phyloP scores from a whole-genome alignment of 805 yeast species.

The Ogataea neopini region DNA sequence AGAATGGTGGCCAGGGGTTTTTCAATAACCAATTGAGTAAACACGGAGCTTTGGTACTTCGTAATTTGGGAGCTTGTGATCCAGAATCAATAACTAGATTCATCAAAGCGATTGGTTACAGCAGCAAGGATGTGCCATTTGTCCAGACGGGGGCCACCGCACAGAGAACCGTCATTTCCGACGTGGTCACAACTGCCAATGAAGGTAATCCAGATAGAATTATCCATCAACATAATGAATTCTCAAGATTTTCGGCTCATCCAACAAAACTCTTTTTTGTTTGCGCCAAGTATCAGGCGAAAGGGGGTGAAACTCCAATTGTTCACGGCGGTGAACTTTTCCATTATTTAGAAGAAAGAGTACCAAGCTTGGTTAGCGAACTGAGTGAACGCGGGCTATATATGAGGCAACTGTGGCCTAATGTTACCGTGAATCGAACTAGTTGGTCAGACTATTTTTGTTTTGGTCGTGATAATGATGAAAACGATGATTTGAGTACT shows the following conservation, averaged over 20 bases:
- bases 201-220: conserved; percentile 31
- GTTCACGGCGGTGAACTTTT: conserved; percentile 37
- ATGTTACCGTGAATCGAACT: conserved; percentile 18
- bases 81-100: conserved; percentile 22
- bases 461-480: conserved; percentile 34
- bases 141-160: conserved; percentile 35
- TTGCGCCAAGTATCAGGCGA: conserved; percentile 24
- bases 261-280: conserved; percentile 33
- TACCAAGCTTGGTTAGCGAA: conserved; percentile 27
- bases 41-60: conserved; percentile 32
- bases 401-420: conserved; percentile 33
- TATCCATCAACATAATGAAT: conserved; percentile 38
- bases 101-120: conserved; percentile 25
- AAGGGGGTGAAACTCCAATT: conserved; percentile 38
- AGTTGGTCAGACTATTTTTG: conserved; percentile 35
- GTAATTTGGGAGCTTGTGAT: conserved; percentile 25
- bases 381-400: conserved; percentile 29
- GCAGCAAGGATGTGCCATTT: conserved; percentile 27
- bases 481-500: conserved; percentile 26
- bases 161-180: conserved; percentile 27
- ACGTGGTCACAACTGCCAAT: conserved; percentile 34
- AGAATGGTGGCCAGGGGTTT: conserved; percentile 23
- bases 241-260: conserved; percentile 32
- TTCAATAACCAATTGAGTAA: conserved; percentile 27
- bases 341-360: conserved; percentile 17